phyloP scores from a whole-genome alignment of 2,329 filamentous ascomycete genomes.

The Chalara sp. region DNA sequence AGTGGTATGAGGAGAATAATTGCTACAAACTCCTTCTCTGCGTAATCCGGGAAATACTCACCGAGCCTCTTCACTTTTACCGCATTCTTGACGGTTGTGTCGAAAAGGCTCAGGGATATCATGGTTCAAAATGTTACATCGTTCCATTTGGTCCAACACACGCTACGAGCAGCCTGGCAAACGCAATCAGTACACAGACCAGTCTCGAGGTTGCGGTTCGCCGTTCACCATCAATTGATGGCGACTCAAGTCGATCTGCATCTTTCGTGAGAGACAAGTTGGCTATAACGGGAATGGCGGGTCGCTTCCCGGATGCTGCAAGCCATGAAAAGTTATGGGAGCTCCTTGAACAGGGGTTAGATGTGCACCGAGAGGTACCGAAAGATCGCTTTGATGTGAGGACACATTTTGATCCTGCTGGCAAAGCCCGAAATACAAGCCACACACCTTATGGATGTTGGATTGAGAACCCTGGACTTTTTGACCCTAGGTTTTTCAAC shows the following conservation, averaged over 20 bases:
- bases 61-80: conserved; percentile 40
- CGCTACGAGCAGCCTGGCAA: conserved; percentile 32
- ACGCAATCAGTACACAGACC: conserved; percentile 35
- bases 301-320: conserved; percentile 68
- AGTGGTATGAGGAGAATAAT: conserved; percentile 10
- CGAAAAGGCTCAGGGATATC: conserved; percentile 33
- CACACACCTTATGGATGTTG: conserved; percentile 72
- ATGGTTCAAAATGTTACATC: conserved; percentile 36
- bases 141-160: conserved; percentile 37
- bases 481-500: conserved; percentile 81
- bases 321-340: conserved; percentile 70
- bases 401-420: conserved; percentile 63
- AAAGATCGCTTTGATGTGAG: conserved; percentile 67
- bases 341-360: conserved; percentile 65
- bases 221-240: conserved; percentile 30
- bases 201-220: conserved; percentile 37
- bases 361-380: conserved; percentile 62
- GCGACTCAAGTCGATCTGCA: not conserved
- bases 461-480: conserved; percentile 64
- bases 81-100: conserved; percentile 42
- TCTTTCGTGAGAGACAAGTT: conserved; percentile 54
- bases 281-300: conserved; percentile 79
- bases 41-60: conserved; percentile 40
- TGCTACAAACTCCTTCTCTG: conserved; percentile 11
- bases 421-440: conserved; percentile 69